These are phyloP conservation scores for Zarea fungicola DNA, from an alignment of 2,329 filamentous ascomycete genomes.

Conservation along the genomic window DNA sequence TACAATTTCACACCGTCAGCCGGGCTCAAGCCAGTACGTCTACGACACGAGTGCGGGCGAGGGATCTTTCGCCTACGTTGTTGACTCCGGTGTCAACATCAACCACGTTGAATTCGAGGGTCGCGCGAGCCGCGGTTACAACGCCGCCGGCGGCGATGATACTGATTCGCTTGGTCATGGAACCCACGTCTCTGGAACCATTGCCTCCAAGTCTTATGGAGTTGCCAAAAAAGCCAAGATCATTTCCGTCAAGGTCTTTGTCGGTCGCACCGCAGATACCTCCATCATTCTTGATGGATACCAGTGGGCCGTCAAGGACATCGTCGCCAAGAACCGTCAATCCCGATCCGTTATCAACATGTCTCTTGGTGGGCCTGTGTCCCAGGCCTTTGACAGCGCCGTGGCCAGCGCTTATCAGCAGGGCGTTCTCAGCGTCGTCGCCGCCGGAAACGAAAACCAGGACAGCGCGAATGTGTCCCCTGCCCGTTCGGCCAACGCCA, in stretches of 20 bases:
- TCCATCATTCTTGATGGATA: slow-evolving; percentile 39
- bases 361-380: slow-evolving; percentile 46
- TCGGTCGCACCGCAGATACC: slow-evolving; percentile 40
- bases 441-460: slow-evolving; percentile 47
- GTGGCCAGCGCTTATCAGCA: slow-evolving; percentile 39
- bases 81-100: slow-evolving; percentile 59
- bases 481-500: slow-evolving; percentile 40
- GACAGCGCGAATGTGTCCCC: slow-evolving; percentile 38
- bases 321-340: slow-evolving; percentile 19
- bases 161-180: slow-evolving; percentile 52
- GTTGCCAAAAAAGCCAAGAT: slow-evolving; percentile 54
- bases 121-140: slow-evolving; percentile 36
- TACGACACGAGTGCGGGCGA: slow-evolving; percentile 46
- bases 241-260: slow-evolving; percentile 58
- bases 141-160: slow-evolving; percentile 44
- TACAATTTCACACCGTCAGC: slow-evolving; percentile 36
- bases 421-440: slow-evolving; percentile 49
- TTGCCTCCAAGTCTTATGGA: slow-evolving; percentile 55
- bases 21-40: slow-evolving; percentile 22
- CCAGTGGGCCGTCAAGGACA: slow-evolving; percentile 13
- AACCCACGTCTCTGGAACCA: slow-evolving; percentile 58
- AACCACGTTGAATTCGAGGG: slow-evolving; percentile 53
- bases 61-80: slow-evolving; percentile 57
- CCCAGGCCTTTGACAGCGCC: slow-evolving; percentile 44
- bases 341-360: slow-evolving; percentile 43